Evolutionary conservation across 164 flowering plant species (phyloP).

Genomic region (Magnolia sinica): DNA sequence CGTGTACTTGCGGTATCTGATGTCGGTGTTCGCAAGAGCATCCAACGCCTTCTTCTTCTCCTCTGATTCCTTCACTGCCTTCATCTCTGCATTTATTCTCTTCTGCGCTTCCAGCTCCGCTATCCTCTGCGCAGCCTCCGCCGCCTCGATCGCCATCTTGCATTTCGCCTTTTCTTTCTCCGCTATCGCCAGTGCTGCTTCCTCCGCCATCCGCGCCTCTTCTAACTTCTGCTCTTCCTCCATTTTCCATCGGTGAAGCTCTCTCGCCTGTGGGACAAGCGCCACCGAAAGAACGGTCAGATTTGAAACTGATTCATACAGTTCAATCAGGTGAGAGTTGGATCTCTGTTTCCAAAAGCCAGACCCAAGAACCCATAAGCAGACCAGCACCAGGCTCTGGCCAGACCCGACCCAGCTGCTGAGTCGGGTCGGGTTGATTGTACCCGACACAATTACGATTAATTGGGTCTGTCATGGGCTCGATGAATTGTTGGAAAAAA

Average conservation of each 20-base stretch:
- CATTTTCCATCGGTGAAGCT: constrained; percentile 77
- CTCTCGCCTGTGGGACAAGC: constrained; percentile 49
- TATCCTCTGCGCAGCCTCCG: constrained; percentile 64
- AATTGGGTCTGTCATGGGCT: no score
- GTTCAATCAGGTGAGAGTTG: no score
- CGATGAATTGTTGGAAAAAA: no score
- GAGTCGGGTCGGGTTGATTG: no score
- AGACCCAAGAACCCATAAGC: no score
- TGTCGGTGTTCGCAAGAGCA: constrained; percentile 29
- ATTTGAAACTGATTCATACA: no score
- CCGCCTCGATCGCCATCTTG: constrained; percentile 70
- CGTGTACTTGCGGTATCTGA: constrained; percentile 58
- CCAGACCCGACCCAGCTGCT: no score
- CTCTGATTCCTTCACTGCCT: constrained; percentile 53
- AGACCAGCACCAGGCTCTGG: no score
- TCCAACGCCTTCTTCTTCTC: constrained; percentile 45
- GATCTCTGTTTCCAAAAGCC: no score
- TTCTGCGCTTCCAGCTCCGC: constrained; percentile 74
- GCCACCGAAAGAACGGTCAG: background rate
- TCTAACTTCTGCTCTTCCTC: constrained; percentile 69
- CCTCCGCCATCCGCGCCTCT: constrained; percentile 61
- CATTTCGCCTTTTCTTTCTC: constrained; percentile 68
- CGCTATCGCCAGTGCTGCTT: constrained; percentile 57
- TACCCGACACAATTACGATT: no score
- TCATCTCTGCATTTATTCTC: constrained; percentile 60